Conservation (phyloP, 441 rosid genomes). For the Erodium texanum region DNA sequence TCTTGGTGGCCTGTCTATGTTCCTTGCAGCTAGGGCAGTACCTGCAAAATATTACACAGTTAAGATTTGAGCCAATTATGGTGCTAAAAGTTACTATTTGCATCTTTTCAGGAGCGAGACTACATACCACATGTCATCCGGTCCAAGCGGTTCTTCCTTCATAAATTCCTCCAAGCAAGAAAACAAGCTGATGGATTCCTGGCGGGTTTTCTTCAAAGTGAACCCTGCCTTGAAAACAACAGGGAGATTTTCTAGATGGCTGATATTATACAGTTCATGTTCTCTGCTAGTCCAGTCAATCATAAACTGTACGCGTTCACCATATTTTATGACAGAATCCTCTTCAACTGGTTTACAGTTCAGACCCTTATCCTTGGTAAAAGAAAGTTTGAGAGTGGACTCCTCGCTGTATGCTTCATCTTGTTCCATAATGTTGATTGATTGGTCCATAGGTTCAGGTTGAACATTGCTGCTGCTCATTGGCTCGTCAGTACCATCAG, state of each 20-base stretch:
- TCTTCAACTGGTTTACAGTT: conserved; percentile 37
- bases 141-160: conserved; percentile 69
- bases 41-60: conserved; percentile 30
- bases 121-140: conserved; percentile 66
- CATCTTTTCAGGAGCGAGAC: background rate
- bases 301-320: conserved; percentile 35
- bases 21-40: conserved; percentile 60
- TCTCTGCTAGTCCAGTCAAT: conserved; percentile 63
- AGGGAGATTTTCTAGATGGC: conserved; percentile 69
- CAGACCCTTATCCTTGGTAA: conserved; percentile 30
- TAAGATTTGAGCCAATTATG: background rate
- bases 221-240: conserved; percentile 46
- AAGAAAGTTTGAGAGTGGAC: conserved; percentile 34
- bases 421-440: conserved; percentile 28
- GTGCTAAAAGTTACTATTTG: background rate
- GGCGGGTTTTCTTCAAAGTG: conserved; percentile 37
- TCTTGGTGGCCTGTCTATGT: conserved; percentile 64
- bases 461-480: conserved; percentile 30
- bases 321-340: conserved; percentile 41
- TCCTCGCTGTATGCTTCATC: conserved; percentile 30
- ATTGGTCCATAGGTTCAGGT: conserved; percentile 24
- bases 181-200: conserved; percentile 52
- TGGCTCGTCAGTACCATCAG: conserved; percentile 36
- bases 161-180: conserved; percentile 61
- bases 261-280: conserved; percentile 50